These are phyloP conservation scores for Chromosphaera perkinsii DNA, from an alignment of 208 protist species.

Conservation along the genomic window DNA sequence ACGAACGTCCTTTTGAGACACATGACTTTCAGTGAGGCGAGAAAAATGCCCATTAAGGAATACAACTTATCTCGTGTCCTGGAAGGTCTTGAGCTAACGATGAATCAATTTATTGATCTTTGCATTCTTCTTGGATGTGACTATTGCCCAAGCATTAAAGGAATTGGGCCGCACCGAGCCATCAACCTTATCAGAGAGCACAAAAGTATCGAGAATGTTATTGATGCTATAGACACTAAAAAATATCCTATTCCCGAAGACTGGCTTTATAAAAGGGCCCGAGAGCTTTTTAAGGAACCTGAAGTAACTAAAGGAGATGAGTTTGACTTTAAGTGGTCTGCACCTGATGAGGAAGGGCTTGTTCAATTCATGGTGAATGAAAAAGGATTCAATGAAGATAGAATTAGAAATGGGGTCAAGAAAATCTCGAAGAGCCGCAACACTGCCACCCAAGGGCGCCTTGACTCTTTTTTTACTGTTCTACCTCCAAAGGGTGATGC, in stretches of 20 bases:
- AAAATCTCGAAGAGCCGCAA: constrained; percentile 58
- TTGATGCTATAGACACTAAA: constrained; percentile 77
- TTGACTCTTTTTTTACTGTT: constrained; percentile 69
- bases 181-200: constrained; percentile 88
- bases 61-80: constrained; percentile 75
- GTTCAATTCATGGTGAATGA: constrained; percentile 92
- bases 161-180: constrained; percentile 91
- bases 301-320: constrained; percentile 48
- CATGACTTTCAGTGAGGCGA: constrained; percentile 83
- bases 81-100: constrained; percentile 44
- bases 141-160: constrained; percentile 93
- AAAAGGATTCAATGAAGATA: constrained; percentile 84
- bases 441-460: constrained; percentile 52
- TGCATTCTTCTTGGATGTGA: constrained; percentile 99
- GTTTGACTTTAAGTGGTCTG: constrained; percentile 77
- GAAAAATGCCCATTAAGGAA: constrained; percentile 84
- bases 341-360: constrained; percentile 91
- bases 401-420: constrained; percentile 71
- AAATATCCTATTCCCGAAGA: constrained; percentile 56
- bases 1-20: constrained; percentile 87
- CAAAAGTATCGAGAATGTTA: constrained; percentile 83
- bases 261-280: constrained; percentile 51
- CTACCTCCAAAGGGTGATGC: no score
- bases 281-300: constrained; percentile 65
- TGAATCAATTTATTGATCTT: constrained; percentile 92